These are phyloP conservation scores for Omphalotus guepiniiformis DNA, from an alignment of 768 basidiomycete genomes.

Conservation along the genomic window DNA sequence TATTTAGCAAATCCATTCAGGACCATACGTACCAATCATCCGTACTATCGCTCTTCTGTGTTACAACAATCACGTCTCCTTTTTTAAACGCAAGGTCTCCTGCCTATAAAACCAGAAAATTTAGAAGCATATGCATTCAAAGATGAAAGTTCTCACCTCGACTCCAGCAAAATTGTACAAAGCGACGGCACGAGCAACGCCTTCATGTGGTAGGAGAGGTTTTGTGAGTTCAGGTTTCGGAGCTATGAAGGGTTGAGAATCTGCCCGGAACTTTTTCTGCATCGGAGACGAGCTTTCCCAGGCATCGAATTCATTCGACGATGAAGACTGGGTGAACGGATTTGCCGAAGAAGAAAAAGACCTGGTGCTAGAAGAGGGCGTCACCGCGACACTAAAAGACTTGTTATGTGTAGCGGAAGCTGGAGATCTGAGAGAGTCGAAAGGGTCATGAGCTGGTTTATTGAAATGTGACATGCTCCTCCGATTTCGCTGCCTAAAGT, in stretches of 20 bases:
- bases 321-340: constrained; percentile 2
- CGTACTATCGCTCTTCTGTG: constrained; percentile 62
- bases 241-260: constrained; percentile 31
- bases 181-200: constrained; percentile 69
- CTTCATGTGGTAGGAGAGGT: constrained; percentile 51
- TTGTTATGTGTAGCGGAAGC: constrained; percentile 9
- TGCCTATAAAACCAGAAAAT: constrained; percentile 32
- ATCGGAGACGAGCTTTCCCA: constrained; percentile 1
- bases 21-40: constrained; percentile 61
- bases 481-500: constrained; percentile 15
- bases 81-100: constrained; percentile 76
- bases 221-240: constrained; percentile 46
- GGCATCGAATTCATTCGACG: constrained; percentile 10
- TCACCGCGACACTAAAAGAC: constrained; percentile 14
- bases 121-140: constrained; percentile 7
- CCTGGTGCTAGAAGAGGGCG: constrained; percentile 2
- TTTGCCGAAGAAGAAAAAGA: constrained; percentile 3
- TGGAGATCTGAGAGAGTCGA: constrained; percentile 27
- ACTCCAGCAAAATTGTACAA: constrained; percentile 70
- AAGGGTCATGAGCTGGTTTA: constrained; percentile 24
- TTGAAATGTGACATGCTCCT: constrained; percentile 28
- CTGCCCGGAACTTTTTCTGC: constrained; percentile 9
- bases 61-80: constrained; percentile 69
- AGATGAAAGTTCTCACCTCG: constrained; percentile 42
- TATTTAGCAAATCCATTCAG: background rate